Evolutionary conservation across 1,139 yeast species (phyloP).

Genomic region (Zygoascus sp.): DNA sequence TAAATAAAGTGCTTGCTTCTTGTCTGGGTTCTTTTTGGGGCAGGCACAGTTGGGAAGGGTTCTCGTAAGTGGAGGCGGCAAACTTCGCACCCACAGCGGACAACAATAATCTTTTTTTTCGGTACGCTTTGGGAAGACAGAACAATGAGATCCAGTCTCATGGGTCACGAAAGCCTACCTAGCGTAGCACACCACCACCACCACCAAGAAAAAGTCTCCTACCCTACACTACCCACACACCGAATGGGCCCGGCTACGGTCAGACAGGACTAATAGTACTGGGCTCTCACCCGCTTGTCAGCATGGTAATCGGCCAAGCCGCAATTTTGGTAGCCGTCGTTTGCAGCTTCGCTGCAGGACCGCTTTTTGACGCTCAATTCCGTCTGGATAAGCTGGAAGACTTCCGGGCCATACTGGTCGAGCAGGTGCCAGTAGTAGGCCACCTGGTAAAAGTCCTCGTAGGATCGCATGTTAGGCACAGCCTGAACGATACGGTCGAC

Average conservation of each 20-base stretch:
- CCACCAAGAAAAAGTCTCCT: background rate
- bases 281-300: constrained; percentile 7
- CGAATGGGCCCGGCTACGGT: no score
- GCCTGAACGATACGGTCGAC: constrained; percentile 27
- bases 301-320: constrained; percentile 3
- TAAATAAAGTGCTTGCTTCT: background rate
- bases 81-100: no score
- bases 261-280: constrained; percentile 5
- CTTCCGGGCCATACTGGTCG: constrained; percentile 28
- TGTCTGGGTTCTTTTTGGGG: background rate
- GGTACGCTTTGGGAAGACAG: background rate
- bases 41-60: no score
- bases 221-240: background rate
- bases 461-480: constrained; percentile 24
- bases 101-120: no score
- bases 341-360: background rate
- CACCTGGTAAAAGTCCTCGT: constrained; percentile 24
- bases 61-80: no score
- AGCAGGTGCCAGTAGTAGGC: constrained; percentile 31
- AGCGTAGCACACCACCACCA: background rate
- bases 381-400: constrained; percentile 23
- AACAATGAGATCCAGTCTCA: background rate
- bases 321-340: constrained; percentile 1
- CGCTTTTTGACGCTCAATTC: constrained; percentile 18
- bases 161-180: background rate